Percentiles rank a stretch among this genome's conserved stretches.
Evolutionary conservation across 192 early-diverging fungal species (phyloP).

Genomic region (Martensiomyces pterosporus): DNA sequence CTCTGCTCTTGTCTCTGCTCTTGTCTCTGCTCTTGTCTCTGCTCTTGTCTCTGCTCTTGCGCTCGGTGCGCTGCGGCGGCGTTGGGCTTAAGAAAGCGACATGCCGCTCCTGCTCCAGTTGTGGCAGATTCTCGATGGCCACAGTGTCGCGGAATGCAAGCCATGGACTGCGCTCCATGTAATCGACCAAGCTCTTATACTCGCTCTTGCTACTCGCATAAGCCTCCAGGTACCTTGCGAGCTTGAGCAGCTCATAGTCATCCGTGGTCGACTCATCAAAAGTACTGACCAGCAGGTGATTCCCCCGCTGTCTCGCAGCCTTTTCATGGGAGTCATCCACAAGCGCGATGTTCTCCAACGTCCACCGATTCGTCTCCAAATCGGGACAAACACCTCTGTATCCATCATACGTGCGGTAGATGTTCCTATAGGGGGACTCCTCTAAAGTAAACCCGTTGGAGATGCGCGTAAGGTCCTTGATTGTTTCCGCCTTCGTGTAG

Average conservation of each 20-base stretch:
- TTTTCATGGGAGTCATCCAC: slow-evolving; percentile 46
- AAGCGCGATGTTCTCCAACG: slow-evolving; percentile 32
- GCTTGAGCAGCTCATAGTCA: slow-evolving; percentile 24
- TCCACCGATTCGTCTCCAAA: slow-evolving; percentile 21
- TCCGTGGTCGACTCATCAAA: slow-evolving; percentile 5
- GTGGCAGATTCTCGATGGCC: neutral
- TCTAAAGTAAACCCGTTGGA: slow-evolving; percentile 44
- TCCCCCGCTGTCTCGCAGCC: slow-evolving; percentile 29
- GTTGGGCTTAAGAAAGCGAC: too few species aligned
- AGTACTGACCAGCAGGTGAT: slow-evolving; percentile 35
- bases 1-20: too few species aligned
- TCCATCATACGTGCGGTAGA: slow-evolving; percentile 13
- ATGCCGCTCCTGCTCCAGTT: too few species aligned
- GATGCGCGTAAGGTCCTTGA: slow-evolving; percentile 63
- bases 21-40: too few species aligned
- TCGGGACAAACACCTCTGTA: slow-evolving; percentile 17
- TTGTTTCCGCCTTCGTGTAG: slow-evolving; percentile 48
- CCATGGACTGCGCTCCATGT: slow-evolving; percentile 26
- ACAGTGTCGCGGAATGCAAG: slow-evolving; percentile 10
- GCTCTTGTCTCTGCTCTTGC: too few species aligned
- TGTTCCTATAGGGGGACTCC: slow-evolving; percentile 18
- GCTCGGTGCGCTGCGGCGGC: too few species aligned
- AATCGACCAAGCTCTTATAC: slow-evolving; percentile 17
- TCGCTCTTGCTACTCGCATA: slow-evolving; percentile 13
- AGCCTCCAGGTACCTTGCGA: slow-evolving; percentile 18